Conservation (phyloP, 768 basidiomycete species). For the Xerocomellus amylosporus region DNA sequence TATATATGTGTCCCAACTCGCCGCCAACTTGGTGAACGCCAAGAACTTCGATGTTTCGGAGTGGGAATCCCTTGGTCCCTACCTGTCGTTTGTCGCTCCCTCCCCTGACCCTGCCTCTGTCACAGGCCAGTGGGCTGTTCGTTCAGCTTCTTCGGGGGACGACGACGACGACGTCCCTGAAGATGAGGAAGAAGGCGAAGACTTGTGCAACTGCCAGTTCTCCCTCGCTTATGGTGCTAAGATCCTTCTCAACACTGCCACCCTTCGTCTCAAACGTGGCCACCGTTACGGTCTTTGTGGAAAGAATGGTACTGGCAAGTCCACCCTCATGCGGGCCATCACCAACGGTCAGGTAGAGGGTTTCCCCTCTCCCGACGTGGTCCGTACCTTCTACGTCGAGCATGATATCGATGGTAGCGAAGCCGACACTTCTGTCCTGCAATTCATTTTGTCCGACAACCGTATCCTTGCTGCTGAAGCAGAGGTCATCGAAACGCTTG, state of each 20-base stretch:
- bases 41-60: conserved; percentile 90
- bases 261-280: conserved; percentile 95
- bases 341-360: conserved; percentile 96
- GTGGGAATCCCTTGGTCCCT: conserved; percentile 82
- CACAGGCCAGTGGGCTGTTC: conserved; percentile 84
- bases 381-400: conserved; percentile 99
- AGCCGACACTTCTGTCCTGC: conserved; percentile 83
- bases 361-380: conserved; percentile 95
- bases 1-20: conserved; percentile 74
- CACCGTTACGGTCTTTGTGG: conserved; percentile 98
- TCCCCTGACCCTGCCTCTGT: conserved; percentile 65
- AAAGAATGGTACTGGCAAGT: conserved; percentile 98
- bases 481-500: conserved; percentile 78
- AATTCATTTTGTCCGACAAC: conserved; percentile 84
- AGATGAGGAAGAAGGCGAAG: conserved; percentile 97
- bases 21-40: conserved; percentile 80
- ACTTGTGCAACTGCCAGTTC: conserved; percentile 98
- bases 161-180: conserved; percentile 68
- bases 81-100: conserved; percentile 63
- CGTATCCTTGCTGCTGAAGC: conserved; percentile 69
- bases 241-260: conserved; percentile 95
- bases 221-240: conserved; percentile 98
- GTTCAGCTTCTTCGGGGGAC: conserved; percentile 75
- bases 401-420: conserved; percentile 98
- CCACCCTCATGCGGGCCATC: conserved; percentile 90